A percentile compares a stretch with the other conserved stretches of the same genome.
Conservation (phyloP, 352 stramenopile genomes). For the Nothophytophthora sp. region DNA sequence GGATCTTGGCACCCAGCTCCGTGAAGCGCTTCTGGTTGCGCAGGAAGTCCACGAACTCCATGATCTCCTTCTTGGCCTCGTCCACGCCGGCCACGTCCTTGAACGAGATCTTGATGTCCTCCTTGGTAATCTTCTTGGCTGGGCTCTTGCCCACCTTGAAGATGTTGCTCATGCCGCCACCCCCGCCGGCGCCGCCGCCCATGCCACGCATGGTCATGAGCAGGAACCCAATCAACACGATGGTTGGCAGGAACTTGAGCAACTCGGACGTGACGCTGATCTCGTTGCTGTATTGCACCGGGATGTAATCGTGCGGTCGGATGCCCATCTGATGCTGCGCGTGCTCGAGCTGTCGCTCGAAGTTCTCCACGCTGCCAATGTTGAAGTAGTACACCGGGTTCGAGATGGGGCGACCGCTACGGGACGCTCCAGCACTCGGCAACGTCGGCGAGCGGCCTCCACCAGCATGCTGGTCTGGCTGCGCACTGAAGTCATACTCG, state of each 20-base stretch:
- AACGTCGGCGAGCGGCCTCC: slow-evolving; percentile 13
- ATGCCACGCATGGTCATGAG: slow-evolving; percentile 95
- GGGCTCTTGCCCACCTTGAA: slow-evolving; percentile 96
- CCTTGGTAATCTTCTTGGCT: slow-evolving; percentile 98
- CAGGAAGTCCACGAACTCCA: slow-evolving; percentile 99
- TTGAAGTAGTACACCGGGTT: slow-evolving; percentile 93
- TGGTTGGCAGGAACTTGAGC: slow-evolving; percentile 95
- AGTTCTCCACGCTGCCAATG: slow-evolving; percentile 97
- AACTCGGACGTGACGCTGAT: slow-evolving; percentile 94
- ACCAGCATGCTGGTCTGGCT: slow-evolving; percentile 14
- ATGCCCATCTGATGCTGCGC: slow-evolving; percentile 97
- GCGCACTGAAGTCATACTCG: slow-evolving; percentile 26
- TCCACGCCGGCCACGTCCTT: slow-evolving; percentile 99
- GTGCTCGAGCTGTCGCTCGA: slow-evolving; percentile 98
- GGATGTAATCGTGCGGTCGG: slow-evolving; percentile 93
- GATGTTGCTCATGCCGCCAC: slow-evolving; percentile 89
- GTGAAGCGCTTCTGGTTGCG: slow-evolving; percentile 95
- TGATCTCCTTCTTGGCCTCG: slow-evolving; percentile 99
- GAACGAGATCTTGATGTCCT: slow-evolving; percentile 97
- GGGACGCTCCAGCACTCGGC: slow-evolving; percentile 21
- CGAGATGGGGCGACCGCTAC: slow-evolving; percentile 27
- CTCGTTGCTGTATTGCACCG: slow-evolving; percentile 97
- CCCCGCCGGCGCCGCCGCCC: slow-evolving; percentile 79
- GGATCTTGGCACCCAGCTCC: slow-evolving; percentile 97
- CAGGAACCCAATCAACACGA: slow-evolving; percentile 94